phyloP scores from a whole-genome alignment of 805 yeast genomes.

The Candida golubevii region DNA sequence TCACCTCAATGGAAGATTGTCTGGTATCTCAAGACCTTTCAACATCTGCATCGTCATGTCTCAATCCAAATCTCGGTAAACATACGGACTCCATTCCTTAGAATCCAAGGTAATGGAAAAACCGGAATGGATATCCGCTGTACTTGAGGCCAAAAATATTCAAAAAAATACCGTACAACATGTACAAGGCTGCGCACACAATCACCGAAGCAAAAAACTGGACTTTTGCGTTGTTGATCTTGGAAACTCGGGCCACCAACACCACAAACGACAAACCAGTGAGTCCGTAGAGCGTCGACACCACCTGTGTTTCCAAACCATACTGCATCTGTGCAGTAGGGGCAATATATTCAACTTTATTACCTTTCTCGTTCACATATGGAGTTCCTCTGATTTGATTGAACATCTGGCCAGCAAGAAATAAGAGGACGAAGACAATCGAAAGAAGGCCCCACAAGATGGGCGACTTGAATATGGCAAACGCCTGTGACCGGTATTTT shows the following conservation, averaged over 20 bases:
- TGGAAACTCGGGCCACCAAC: slow-evolving; percentile 56
- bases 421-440: slow-evolving; percentile 60
- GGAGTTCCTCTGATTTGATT: slow-evolving; percentile 76
- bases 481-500: slow-evolving; percentile 29
- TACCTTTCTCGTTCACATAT: slow-evolving; percentile 10
- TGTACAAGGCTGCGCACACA: slow-evolving; percentile 43
- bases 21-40: no score
- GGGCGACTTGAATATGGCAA: slow-evolving; percentile 43
- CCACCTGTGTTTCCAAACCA: slow-evolving; percentile 85
- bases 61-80: no score
- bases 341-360: slow-evolving; percentile 10
- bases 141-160: slow-evolving; percentile 67
- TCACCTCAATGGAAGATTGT: no score
- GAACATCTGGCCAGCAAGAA: slow-evolving; percentile 91
- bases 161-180: slow-evolving; percentile 61
- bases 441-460: slow-evolving; percentile 70
- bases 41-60: no score
- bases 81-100: not conserved
- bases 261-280: slow-evolving; percentile 58
- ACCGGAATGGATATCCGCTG: slow-evolving; percentile 69
- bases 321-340: slow-evolving; percentile 49
- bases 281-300: slow-evolving; percentile 68
- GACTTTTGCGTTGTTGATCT: slow-evolving; percentile 38
- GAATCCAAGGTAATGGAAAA: slow-evolving; percentile 29
- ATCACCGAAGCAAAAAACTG: slow-evolving; percentile 47